These are phyloP conservation scores for Chalaropsis ovoidea DNA, from an alignment of 2,329 filamentous ascomycete genomes.

Conservation along the genomic window DNA sequence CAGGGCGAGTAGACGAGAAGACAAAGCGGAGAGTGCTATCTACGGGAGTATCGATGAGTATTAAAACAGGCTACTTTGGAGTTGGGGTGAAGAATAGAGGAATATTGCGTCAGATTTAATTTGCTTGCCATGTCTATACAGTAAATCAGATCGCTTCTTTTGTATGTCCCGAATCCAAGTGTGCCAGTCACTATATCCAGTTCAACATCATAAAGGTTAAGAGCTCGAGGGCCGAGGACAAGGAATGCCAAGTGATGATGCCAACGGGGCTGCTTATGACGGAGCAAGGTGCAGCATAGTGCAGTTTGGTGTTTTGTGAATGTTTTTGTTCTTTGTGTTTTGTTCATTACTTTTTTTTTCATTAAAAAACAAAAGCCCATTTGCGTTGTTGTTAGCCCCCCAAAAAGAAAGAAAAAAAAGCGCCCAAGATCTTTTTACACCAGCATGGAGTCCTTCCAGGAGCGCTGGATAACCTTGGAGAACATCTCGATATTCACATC, in stretches of 20 bases:
- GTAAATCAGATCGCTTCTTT: constrained; percentile 5
- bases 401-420: constrained; percentile 22
- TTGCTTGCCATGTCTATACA: not conserved
- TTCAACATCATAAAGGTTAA: not conserved
- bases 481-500: constrained; percentile 88
- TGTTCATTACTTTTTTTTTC: constrained; percentile 24
- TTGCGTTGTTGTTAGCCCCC: constrained; percentile 10
- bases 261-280: too few relatives aligned
- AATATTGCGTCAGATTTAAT: not conserved
- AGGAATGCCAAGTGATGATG: not conserved
- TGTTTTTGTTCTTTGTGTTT: constrained; percentile 20
- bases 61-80: not conserved
- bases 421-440: constrained; percentile 17
- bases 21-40: not conserved
- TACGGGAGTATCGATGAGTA: not conserved
- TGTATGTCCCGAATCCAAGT: not conserved
- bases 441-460: constrained; percentile 58
- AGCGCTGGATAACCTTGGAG: constrained; percentile 65
- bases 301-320: constrained; percentile 1
- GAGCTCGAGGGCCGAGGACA: not conserved
- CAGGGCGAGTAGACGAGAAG: constrained; percentile 31
- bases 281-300: not conserved
- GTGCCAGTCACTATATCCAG: not conserved
- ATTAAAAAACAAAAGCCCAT: constrained; percentile 11
- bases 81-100: not conserved